Evolutionary conservation across 2,329 filamentous ascomycete genomes (phyloP), one percentile per base, ranked within the genome.

Genomic region (Fusarium transvaalense): DNA sequence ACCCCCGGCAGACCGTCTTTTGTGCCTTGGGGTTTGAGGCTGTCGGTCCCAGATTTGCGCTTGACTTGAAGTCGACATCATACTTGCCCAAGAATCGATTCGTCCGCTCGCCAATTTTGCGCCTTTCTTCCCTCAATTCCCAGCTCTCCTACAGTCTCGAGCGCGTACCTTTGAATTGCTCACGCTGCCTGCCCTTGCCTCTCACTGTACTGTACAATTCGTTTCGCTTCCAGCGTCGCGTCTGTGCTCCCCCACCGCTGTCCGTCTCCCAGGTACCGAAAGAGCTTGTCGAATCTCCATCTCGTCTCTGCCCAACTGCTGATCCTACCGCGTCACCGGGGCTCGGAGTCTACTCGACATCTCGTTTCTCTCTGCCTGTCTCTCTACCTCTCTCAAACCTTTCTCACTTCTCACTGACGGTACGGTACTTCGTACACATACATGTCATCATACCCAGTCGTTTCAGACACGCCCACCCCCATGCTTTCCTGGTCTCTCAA

Each of bases 391-490:
- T 68, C 63, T 59, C 69, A 72, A 65, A 66, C 60, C 38, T 71
- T 61, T 61, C 67, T 61, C 65, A 63, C 63, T 61, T 67, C 58
- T 67, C 48, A 42, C 48, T 59, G 58, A 69, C 67, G 60, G 72
- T 72, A 71, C 64, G 61, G 72, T 71, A 72, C 72, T 72, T 61
- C 57, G 57, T 61, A 61, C 56, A 72, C 69, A 56, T 74, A 71
- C 63, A 72, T 74, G 69, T 64, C 74, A 74, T 74, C 72, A 54
- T 75, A 73, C 71, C 72, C 61, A 73, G 70, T 74, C 64, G 64
- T 74, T 75, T 73, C 61, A 72, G 73, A 72, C 73, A 73, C 71
- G 60, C 73, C 75, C 72, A 69, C 71, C 73, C 74, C 74, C 75
- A 75, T 76, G 71, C 73, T 50, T 55, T 69, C 61, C 71, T 56